Base-by-base conservation (phyloP, 208 protist species). In the Tritrichomonas foetus region DNA sequence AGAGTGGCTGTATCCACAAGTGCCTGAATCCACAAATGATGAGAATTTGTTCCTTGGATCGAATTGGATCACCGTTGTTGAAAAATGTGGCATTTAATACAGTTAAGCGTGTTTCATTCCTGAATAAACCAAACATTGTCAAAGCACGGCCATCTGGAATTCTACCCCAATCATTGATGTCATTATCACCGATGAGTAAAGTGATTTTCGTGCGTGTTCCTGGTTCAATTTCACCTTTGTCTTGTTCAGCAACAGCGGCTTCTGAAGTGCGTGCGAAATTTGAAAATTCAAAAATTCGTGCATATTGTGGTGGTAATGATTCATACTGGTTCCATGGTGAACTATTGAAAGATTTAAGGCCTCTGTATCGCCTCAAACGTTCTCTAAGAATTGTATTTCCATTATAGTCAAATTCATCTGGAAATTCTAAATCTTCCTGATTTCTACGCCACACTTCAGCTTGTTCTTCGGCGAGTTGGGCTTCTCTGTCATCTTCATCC, bases 361-460 rank as follows among this genome's bases (percentile, higher is more conserved):
- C 44, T n/a, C 78, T 44, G 78, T 89, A 89, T 50, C 47, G 33
- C 5, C 44, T 53, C 1, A 89, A 49, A 9, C 78, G 41, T n/a
- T 89, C n/a, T 27, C 47, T 25, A 41, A 89, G n/a, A 8, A 53
- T 5, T 14, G 57, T 47, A 33, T 25, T 57, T 14, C 39, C 39
- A n/a, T 89, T 33, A n/a, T 89, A 89, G 13, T 89, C 78, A 49
- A 89, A 89, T 89, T 89, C 78, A 49, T 89, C 47, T 14, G 78
- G 41, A 36, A 89, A 89, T 39, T 89, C 47, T 57, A 57, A n/a
- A 14, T 89, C 78, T 20, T 89, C 78, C 20, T 53, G 25, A 0
- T 53, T 89, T 39, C 78, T 0, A 11, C 39, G 0, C 2, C 20
- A 89, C n/a, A 89, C 47, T 61, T 16, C 47, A 20, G 27, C 30